Base-by-base conservation (phyloP, 495 filamentous ascomycete species). In the Neurospora africana region DNA sequence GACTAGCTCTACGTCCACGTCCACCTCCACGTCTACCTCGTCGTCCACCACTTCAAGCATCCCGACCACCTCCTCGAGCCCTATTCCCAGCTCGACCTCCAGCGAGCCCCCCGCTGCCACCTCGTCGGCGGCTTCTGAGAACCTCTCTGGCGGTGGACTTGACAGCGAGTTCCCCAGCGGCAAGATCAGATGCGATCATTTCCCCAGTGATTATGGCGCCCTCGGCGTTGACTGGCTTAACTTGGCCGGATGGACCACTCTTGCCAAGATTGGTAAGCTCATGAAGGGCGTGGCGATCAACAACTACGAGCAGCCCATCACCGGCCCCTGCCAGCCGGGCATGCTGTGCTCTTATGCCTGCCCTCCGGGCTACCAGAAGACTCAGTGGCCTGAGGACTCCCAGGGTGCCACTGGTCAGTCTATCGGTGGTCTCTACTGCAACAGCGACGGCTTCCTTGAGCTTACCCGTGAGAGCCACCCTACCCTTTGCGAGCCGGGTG, bases 261-360 rank as follows among this genome's bases (percentile, higher is more conserved):
- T 98, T 75, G 92, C 95, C 81, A 76, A 76, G 47, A 76, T 82
- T n/a, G 82, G 84, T 39, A 75, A 74, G 67, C 85, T 78, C 76
- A 77, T 72, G 37, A 68, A 79, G 43, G 83, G 78, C 33, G 74
- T 79, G 0, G 69, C 77, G 8, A 81, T 87, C 68, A 79, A 79
- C 81, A 86, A 87, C 75, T 89, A 88, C 76, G 79, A 87, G 70
- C 93, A 92, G 71, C 86, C 84, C 53, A 90, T 91, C 70, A 83
- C 82, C n/a, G 87, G 90, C 68, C 75, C 79, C 68, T 94, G 93
- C 81, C 79, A 74, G 33, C 78, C 84, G 10, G 90, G 89, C 44
- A 82, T 85, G 61, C 92, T 93, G 83, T 98, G 95, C 86, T 97
- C 94, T 6, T 99, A 98, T 77, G 92, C 91, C 69, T 99, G 95